Base-by-base conservation (phyloP, 305 asterid genomes). In the Euphrasia arctica region DNA sequence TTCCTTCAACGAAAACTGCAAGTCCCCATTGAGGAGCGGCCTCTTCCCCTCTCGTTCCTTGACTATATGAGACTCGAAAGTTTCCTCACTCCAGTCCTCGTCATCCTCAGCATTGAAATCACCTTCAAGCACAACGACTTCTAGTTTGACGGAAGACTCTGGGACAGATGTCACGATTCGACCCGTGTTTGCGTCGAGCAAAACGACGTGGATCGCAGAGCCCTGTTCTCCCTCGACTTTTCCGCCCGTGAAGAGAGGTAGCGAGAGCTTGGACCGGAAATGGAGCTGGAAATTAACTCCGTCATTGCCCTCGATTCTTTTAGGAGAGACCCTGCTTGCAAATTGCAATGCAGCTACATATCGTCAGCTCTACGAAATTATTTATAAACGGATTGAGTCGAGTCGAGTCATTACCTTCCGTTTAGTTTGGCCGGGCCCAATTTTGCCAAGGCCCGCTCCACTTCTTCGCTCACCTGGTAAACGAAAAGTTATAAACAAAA, bases 221-320 rank as follows among this genome's bases (percentile, higher is more conserved):
- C 95, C 92, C 74, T 87, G 89, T 75, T 91, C 98, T 69, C 98
- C 97, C 76, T 88, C 98, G 41, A 94, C 93, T 74, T 88, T 86
- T 52, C 93, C 97, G 72, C 98, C 98, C 3, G 99, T 94, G 69
- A 88, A 94, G 64, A 94, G 90, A 73, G 99, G 94, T 25, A 91
- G 81, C 31, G 96, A 86, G 84, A 88, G 75, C 85, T 88, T 91
- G 72, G 98, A 86, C 82, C 83, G 78, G 77, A 91, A 94, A 63
- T 80, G 91, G 63, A 94, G 92, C 83, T 91, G 95, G 76, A 90
- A 74, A 73, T 72, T 88, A 75, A 95, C 85, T 64, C 96, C 97
- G 78, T 83, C 95, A 9, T 80, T 85, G 13, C 95, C 95, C 80
- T 82, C 96, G 58, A 94, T 85, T 84, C 94, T 86, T 73, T 85